Conservation (phyloP, 2,329 filamentous ascomycete genomes). For the Hymenoscyphus albidus region DNA sequence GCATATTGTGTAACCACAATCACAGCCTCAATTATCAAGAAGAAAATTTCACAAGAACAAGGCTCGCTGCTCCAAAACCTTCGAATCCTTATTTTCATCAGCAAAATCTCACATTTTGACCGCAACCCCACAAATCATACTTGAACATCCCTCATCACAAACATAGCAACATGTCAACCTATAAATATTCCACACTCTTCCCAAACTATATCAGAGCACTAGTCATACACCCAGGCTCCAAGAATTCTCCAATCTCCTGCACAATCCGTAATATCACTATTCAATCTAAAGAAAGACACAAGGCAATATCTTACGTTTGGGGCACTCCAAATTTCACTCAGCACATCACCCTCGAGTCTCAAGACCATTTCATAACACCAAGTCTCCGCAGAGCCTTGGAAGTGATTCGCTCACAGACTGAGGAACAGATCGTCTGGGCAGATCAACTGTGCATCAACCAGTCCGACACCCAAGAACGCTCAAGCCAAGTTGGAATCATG, state of each 20-base stretch:
- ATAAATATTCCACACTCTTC: neutral
- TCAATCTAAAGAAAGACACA: neutral
- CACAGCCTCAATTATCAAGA: neutral
- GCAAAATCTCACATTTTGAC: no score
- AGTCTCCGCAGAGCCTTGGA: neutral
- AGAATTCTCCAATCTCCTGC: neutral
- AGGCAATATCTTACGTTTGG: neutral
- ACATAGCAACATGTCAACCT: neutral
- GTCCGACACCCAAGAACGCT: no score
- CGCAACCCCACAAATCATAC: no score
- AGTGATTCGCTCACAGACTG: neutral
- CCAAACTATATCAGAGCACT: neutral
- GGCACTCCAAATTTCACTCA: neutral
- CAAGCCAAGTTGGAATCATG: no score
- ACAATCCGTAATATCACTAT: neutral
- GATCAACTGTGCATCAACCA: no score
- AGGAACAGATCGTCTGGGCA: neutral
- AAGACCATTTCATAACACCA: neutral
- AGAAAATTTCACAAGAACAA: neutral
- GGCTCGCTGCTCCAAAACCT: neutral
- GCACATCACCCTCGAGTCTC: neutral
- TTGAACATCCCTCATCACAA: neutral
- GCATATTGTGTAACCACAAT: neutral
- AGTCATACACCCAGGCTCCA: neutral
- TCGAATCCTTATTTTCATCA: no score